Conservation (phyloP, 805 yeast species). For the Wickerhamiella dianesei region DNA sequence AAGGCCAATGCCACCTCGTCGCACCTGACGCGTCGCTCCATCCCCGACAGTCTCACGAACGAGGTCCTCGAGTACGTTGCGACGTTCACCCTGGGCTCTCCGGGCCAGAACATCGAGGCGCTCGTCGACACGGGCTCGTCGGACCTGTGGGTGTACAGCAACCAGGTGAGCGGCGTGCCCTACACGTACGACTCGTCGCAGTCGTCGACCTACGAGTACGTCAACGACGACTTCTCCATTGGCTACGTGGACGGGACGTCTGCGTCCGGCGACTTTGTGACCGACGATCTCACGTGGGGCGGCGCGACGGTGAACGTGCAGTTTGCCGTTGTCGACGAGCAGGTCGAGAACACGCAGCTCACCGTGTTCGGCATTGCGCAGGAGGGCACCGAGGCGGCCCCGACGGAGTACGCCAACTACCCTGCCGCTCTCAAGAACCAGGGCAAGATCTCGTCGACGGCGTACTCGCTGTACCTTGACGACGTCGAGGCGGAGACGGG, state of each 20-base stretch:
- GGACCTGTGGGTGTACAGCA: constrained; percentile 42
- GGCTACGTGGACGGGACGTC: constrained; percentile 26
- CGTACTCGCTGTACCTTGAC: constrained; percentile 36
- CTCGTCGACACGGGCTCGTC: constrained; percentile 58
- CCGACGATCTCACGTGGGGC: constrained; percentile 41
- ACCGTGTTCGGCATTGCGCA: constrained; percentile 12
- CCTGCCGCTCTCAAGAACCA: constrained; percentile 26
- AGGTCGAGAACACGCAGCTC: constrained; percentile 5
- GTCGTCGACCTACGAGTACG: constrained; percentile 17
- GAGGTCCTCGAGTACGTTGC: constrained; percentile 12
- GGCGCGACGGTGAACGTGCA: constrained; percentile 30
- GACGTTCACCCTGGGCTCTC: constrained; percentile 35
- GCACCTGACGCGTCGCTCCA: constrained; percentile 1
- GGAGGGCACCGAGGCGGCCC: constrained; percentile 6
- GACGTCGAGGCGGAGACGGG: constrained; percentile 19
- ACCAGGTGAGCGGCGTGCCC: constrained; percentile 1
- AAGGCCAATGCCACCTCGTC: no score
- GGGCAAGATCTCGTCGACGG: constrained; percentile 30
- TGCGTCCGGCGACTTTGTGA: constrained; percentile 43
- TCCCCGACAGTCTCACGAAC: constrained; percentile 12
- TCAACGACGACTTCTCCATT: constrained; percentile 18
- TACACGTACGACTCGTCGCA: constrained; percentile 7
- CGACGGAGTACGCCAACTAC: constrained; percentile 19
- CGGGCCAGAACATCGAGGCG: constrained; percentile 36
- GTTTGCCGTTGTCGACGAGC: constrained; percentile 8